These are phyloP conservation scores for Aspergillus jensenii DNA, from an alignment of 2,329 filamentous ascomycete genomes.

Conservation along the genomic window DNA sequence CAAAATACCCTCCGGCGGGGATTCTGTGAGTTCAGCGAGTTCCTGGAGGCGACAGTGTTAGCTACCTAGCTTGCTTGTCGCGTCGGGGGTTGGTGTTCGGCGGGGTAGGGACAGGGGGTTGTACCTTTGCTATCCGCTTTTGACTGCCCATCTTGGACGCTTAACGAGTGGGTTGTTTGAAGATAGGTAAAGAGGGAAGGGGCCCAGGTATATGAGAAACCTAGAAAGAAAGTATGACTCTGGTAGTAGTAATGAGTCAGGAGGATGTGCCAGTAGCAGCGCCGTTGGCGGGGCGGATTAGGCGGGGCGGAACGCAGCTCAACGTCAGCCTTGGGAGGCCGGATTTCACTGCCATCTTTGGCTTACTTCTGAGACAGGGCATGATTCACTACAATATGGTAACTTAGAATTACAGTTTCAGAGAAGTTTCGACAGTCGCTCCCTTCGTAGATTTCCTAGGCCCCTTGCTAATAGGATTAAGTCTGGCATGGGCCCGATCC, in stretches of 20 bases:
- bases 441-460: not conserved
- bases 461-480: not conserved
- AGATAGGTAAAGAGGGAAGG: not conserved
- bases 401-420: not conserved
- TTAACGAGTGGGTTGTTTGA: not conserved
- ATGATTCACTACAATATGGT: not conserved
- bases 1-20: constrained; percentile 57
- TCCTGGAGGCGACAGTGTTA: constrained; percentile 48
- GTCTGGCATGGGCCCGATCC: too few species aligned
- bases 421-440: not conserved
- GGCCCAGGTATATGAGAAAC: not conserved
- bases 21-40: constrained; percentile 56
- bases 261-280: not conserved
- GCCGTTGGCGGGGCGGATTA: constrained; percentile 11
- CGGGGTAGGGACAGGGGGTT: not conserved
- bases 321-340: constrained; percentile 12
- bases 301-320: constrained; percentile 6
- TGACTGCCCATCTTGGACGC: constrained; percentile 41
- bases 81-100: not conserved
- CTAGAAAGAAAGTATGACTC: not conserved
- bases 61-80: not conserved
- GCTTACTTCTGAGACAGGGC: not conserved
- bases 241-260: not conserved
- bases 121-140: constrained; percentile 50
- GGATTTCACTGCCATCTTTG: not conserved